Conservation (phyloP, 768 basidiomycete species). For the Auriscalpium orientale region DNA sequence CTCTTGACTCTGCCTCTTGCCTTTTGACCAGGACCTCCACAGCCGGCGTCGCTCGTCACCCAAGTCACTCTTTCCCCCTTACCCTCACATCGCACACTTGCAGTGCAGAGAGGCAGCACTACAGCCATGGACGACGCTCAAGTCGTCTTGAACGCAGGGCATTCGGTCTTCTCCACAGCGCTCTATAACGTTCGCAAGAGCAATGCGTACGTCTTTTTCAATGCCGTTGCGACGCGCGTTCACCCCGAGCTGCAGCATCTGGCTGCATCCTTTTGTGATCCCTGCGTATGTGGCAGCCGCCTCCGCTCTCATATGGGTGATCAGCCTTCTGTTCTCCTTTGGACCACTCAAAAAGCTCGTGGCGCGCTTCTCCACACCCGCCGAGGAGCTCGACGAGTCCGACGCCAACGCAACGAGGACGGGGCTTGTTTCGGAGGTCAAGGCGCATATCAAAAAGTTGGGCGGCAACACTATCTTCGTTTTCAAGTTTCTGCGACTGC, state of each 20-base stretch:
- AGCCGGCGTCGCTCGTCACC: too few species aligned
- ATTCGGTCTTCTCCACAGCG: neutral
- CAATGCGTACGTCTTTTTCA: neutral
- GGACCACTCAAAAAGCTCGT: neutral
- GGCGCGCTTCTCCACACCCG: neutral
- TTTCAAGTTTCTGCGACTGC: constrained; percentile 38
- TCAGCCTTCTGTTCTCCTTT: neutral
- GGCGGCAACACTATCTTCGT: constrained; percentile 42
- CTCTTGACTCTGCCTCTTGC: too few species aligned
- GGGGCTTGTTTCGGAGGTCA: constrained; percentile 8
- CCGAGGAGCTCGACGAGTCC: neutral
- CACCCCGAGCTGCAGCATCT: neutral
- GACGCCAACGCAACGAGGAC: neutral
- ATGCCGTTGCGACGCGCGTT: neutral
- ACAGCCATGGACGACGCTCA: neutral
- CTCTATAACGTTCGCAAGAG: neutral
- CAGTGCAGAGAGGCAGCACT: too few species aligned
- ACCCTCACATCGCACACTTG: too few species aligned
- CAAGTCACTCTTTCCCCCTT: too few species aligned
- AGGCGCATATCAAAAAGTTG: constrained; percentile 31
- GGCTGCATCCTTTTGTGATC: neutral
- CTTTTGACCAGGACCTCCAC: too few species aligned
- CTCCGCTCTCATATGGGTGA: neutral
- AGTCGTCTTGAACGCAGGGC: neutral
- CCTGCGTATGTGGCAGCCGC: neutral